phyloP scores from a whole-genome alignment of 73 alveolate species.

The Breviolum minutum region DNA sequence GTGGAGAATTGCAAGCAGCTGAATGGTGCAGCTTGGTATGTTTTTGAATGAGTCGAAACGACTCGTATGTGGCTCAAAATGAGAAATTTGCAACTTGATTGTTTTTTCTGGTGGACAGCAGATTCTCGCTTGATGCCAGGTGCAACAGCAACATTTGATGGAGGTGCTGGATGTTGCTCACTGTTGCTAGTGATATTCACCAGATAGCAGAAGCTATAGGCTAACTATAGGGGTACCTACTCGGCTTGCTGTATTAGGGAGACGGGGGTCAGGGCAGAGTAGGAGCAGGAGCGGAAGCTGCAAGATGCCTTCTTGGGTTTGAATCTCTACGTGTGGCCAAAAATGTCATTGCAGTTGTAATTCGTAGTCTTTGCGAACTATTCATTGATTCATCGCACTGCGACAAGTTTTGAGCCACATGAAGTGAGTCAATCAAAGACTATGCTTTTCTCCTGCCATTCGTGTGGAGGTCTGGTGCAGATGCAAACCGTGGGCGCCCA shows the following conservation, averaged over 20 bases:
- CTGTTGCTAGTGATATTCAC: background rate
- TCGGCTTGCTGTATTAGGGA: background rate
- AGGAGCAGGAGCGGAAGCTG: no score
- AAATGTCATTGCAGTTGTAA: no score
- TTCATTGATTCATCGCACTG: no score
- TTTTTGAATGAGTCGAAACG: no score
- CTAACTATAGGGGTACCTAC: background rate
- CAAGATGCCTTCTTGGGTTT: no score
- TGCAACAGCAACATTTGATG: slow-evolving; percentile 42
- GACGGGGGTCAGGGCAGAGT: no score
- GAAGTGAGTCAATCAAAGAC: background rate
- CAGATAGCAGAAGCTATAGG: background rate
- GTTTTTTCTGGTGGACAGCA: no score
- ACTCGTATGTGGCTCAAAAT: no score
- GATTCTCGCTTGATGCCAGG: background rate
- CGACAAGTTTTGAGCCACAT: background rate
- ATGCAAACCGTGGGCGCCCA: slow-evolving; percentile 61
- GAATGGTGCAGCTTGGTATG: slow-evolving; percentile 25
- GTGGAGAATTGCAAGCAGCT: slow-evolving; percentile 90
- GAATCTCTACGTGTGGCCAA: no score
- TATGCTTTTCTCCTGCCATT: background rate
- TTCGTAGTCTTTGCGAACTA: no score
- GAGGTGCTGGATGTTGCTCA: background rate
- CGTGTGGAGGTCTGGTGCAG: slow-evolving; percentile 39
- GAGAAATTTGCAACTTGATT: background rate